Conservation (phyloP, 805 yeast species). For the Candida caryicola region DNA sequence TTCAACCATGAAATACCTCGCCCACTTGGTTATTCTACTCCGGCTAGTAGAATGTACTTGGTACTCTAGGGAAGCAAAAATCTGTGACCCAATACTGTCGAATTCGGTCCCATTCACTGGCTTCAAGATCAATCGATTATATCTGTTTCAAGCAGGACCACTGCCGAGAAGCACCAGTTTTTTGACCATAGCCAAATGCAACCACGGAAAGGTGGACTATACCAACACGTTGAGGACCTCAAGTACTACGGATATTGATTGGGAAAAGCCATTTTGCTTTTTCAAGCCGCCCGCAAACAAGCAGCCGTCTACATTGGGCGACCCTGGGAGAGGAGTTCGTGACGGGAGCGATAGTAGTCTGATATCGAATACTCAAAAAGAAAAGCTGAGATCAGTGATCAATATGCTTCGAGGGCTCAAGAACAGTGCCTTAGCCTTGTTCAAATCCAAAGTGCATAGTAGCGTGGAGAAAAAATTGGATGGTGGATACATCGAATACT, state of each 20-base stretch:
- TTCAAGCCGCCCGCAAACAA: conserved; percentile 23
- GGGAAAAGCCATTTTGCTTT: conserved; percentile 49
- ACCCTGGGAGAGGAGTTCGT: too few relatives aligned
- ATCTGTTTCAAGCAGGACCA: conserved; percentile 35
- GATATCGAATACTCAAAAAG: too few relatives aligned
- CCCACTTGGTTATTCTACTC: too few relatives aligned
- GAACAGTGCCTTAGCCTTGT: not conserved
- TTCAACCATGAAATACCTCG: too few relatives aligned
- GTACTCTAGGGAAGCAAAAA: conserved; percentile 25
- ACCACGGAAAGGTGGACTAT: conserved; percentile 46
- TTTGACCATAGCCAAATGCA: conserved; percentile 50
- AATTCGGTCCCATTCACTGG: conserved; percentile 49
- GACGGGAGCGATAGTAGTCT: too few relatives aligned
- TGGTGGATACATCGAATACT: conserved; percentile 18
- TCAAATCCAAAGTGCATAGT: not conserved
- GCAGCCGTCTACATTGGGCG: too few relatives aligned
- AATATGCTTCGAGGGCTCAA: not conserved
- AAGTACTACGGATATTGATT: conserved; percentile 37
- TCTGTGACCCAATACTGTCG: conserved; percentile 33
- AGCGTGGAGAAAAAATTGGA: conserved; percentile 21
- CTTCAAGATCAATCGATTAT: conserved; percentile 50
- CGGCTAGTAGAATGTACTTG: conserved; percentile 16
- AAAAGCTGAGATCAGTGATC: too few relatives aligned
- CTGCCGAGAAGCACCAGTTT: conserved; percentile 40
- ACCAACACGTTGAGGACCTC: conserved; percentile 34